These are phyloP conservation scores for Alternaria atra DNA, from an alignment of 2,329 filamentous ascomycete genomes.

Conservation along the genomic window DNA sequence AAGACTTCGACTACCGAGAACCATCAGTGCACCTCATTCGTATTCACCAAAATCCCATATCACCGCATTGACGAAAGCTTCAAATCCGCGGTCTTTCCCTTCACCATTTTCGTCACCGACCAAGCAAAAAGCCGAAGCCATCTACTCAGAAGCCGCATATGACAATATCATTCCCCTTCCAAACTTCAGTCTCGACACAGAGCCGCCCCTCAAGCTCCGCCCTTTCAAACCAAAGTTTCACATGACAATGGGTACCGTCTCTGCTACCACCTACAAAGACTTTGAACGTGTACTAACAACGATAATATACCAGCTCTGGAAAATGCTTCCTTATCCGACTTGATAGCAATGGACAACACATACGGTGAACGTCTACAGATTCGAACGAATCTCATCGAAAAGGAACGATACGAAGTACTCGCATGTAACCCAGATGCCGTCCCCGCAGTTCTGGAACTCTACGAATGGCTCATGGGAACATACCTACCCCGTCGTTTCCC, in stretches of 20 bases:
- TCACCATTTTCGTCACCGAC: background rate
- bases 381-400: slow-evolving; percentile 58
- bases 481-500: slow-evolving; percentile 69
- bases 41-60: background rate
- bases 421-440: slow-evolving; percentile 48
- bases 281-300: background rate
- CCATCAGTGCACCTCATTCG: background rate
- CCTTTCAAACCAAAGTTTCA: slow-evolving; percentile 70
- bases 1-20: background rate
- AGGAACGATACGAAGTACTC: slow-evolving; percentile 55
- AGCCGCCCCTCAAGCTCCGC: slow-evolving; percentile 62
- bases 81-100: background rate
- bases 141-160: slow-evolving; percentile 46
- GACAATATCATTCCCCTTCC: slow-evolving; percentile 56
- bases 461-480: slow-evolving; percentile 61
- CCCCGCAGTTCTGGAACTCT: slow-evolving; percentile 65
- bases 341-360: slow-evolving; percentile 68
- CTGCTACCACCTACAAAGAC: background rate
- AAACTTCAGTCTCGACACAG: slow-evolving; percentile 61
- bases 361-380: slow-evolving; percentile 63
- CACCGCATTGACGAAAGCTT: background rate
- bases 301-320: slow-evolving; percentile 59
- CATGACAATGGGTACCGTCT: slow-evolving; percentile 67
- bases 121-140: background rate
- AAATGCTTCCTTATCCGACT: slow-evolving; percentile 61